Percentiles rank a stretch among this genome's conserved stretches.
These are phyloP conservation scores for Nigrograna mackinnonii DNA, from an alignment of 2,329 filamentous ascomycete species.

Conservation along the genomic window DNA sequence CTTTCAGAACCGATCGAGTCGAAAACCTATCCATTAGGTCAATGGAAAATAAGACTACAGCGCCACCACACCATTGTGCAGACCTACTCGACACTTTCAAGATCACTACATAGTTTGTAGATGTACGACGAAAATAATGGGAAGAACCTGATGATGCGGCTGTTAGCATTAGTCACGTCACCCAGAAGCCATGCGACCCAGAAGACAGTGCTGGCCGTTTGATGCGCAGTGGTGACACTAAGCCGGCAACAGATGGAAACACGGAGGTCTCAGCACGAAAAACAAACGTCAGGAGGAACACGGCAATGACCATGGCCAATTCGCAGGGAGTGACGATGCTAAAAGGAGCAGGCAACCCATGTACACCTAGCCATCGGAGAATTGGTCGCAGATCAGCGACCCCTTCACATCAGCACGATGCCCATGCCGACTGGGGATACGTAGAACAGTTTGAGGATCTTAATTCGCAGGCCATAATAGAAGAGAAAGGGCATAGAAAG, in stretches of 20 bases:
- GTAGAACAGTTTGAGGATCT: too few relatives aligned
- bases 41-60: background rate
- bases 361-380: too few relatives aligned
- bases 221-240: too few relatives aligned
- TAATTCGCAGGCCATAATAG: slow-evolving; percentile 1
- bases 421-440: too few relatives aligned
- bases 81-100: slow-evolving; percentile 63
- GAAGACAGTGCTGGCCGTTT: too few relatives aligned
- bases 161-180: too few relatives aligned
- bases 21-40: slow-evolving; percentile 50
- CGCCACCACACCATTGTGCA: background rate
- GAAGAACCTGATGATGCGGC: slow-evolving; percentile 70
- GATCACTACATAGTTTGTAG: slow-evolving; percentile 72
- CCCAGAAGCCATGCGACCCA: too few relatives aligned
- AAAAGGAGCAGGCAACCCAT: too few relatives aligned
- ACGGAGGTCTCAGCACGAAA: slow-evolving; percentile 8
- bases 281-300: background rate
- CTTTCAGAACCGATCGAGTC: slow-evolving; percentile 61
- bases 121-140: slow-evolving; percentile 79
- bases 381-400: too few relatives aligned
- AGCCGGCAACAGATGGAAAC: too few relatives aligned
- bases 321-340: too few relatives aligned
- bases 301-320: background rate
- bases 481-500: background rate
- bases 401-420: too few relatives aligned